phyloP scores from a whole-genome alignment of 2,329 filamentous ascomycete genomes.

The Polychaeton citri region DNA sequence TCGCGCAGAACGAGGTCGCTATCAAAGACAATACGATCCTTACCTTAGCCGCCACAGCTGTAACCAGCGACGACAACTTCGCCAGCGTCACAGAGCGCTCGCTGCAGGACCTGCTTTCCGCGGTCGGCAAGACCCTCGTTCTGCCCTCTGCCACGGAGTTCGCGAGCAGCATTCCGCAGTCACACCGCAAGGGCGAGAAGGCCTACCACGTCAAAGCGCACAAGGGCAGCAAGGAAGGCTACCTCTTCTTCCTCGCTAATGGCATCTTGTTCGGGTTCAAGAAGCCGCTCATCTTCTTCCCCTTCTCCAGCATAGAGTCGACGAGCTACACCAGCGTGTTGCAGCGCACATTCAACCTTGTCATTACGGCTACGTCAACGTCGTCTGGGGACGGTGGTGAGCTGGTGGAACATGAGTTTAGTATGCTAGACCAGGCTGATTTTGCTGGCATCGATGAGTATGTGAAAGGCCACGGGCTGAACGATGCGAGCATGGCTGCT shows the following conservation, averaged over 20 bases:
- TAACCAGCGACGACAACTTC: constrained; percentile 32
- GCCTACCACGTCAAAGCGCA: constrained; percentile 52
- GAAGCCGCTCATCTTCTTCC: constrained; percentile 50
- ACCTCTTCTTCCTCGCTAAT: constrained; percentile 47
- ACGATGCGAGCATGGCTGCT: constrained; percentile 51
- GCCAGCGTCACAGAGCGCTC: constrained; percentile 29
- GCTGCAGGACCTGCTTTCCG: constrained; percentile 36
- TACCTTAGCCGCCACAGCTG: constrained; percentile 25
- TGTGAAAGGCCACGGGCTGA: constrained; percentile 45
- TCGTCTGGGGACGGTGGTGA: constrained; percentile 4
- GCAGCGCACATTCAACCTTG: constrained; percentile 53
- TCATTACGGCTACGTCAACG: constrained; percentile 29
- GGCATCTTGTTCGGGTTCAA: constrained; percentile 54
- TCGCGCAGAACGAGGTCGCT: constrained; percentile 42
- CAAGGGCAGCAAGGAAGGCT: constrained; percentile 53
- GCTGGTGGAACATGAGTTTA: constrained; percentile 47
- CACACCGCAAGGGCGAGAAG: constrained; percentile 49
- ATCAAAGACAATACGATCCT: constrained; percentile 23
- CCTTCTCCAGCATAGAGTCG: constrained; percentile 44
- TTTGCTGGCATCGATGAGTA: constrained; percentile 50
- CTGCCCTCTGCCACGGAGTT: constrained; percentile 45
- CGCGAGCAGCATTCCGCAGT: constrained; percentile 44
- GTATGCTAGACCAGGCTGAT: constrained; percentile 52
- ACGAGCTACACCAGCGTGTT: constrained; percentile 52
- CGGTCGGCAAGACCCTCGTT: constrained; percentile 34